Evolutionary conservation across 352 stramenopile genomes (phyloP).

Genomic region (Phytophthora idaei): DNA sequence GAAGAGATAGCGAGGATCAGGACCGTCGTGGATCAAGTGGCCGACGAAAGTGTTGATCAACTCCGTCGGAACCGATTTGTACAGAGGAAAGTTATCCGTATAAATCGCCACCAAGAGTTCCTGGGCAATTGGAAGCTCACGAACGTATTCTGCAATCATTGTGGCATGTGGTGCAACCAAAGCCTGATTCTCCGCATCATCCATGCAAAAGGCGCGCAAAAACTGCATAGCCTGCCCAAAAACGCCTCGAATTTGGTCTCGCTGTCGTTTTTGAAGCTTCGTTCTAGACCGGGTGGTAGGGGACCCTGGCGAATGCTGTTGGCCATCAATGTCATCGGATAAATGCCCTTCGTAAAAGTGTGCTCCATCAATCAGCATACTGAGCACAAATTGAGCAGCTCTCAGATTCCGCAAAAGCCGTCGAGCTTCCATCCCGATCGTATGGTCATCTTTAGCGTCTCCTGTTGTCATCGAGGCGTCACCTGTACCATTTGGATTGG

Average conservation of each 20-base stretch:
- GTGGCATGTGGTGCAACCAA: constrained; percentile 51
- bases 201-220: constrained; percentile 53
- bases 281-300: constrained; percentile 33
- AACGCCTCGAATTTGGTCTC: constrained; percentile 56
- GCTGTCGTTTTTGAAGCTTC: constrained; percentile 53
- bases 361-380: constrained; percentile 70
- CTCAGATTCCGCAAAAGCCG: constrained; percentile 65
- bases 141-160: constrained; percentile 61
- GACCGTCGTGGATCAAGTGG: constrained; percentile 42
- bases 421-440: constrained; percentile 48
- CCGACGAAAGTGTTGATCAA: constrained; percentile 63
- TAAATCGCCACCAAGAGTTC: constrained; percentile 66
- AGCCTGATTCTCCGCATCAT: constrained; percentile 54
- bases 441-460: constrained; percentile 16
- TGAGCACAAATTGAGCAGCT: constrained; percentile 62
- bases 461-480: neutral
- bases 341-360: constrained; percentile 74
- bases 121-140: constrained; percentile 63
- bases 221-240: constrained; percentile 68
- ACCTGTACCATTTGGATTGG: constrained; percentile 2
- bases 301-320: constrained; percentile 34
- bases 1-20: constrained; percentile 60
- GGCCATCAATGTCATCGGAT: constrained; percentile 14
- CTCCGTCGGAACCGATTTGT: constrained; percentile 61
- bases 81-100: constrained; percentile 47